Conservation (phyloP, 2,329 filamentous ascomycete genomes). For the Diplodia corticola region DNA sequence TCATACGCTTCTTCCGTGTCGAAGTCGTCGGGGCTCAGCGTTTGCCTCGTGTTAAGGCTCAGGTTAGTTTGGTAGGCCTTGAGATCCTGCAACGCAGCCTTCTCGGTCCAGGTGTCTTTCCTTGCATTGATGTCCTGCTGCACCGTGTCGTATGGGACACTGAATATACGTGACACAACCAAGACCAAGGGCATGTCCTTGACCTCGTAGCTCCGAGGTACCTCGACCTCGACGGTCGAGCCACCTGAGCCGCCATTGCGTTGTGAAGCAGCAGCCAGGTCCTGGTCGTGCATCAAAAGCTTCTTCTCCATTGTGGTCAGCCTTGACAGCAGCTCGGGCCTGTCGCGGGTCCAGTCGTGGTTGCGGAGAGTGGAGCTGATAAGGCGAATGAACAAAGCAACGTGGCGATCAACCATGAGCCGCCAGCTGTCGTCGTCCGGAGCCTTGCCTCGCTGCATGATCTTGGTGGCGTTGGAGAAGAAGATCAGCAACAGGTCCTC, state of each 20-base stretch:
- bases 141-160: conserved; percentile 72
- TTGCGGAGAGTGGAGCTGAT: conserved; percentile 77
- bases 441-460: conserved; percentile 74
- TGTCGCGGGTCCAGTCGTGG: conserved; percentile 80
- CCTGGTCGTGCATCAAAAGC: conserved; percentile 89
- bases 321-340: conserved; percentile 78
- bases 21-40: conserved; percentile 82
- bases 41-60: conserved; percentile 73
- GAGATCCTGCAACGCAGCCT: conserved; percentile 84
- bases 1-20: conserved; percentile 86
- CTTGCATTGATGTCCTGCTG: conserved; percentile 86
- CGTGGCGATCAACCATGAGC: conserved; percentile 86
- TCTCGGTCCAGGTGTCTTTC: conserved; percentile 82
- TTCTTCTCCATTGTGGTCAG: conserved; percentile 87
- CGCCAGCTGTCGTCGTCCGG: conserved; percentile 87
- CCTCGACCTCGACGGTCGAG: conserved; percentile 74
- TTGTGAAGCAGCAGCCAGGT: conserved; percentile 66
- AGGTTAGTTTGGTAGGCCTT: conserved; percentile 92
- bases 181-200: conserved; percentile 97
- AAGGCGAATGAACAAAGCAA: conserved; percentile 89
- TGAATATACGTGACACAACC: conserved; percentile 83
- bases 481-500: conserved; percentile 95
- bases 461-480: conserved; percentile 91
- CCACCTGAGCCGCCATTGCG: conserved; percentile 59
- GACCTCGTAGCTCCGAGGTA: conserved; percentile 85